Evolutionary conservation across 2,329 filamentous ascomycete genomes (phyloP).

Genomic region (Aspergillus latus): DNA sequence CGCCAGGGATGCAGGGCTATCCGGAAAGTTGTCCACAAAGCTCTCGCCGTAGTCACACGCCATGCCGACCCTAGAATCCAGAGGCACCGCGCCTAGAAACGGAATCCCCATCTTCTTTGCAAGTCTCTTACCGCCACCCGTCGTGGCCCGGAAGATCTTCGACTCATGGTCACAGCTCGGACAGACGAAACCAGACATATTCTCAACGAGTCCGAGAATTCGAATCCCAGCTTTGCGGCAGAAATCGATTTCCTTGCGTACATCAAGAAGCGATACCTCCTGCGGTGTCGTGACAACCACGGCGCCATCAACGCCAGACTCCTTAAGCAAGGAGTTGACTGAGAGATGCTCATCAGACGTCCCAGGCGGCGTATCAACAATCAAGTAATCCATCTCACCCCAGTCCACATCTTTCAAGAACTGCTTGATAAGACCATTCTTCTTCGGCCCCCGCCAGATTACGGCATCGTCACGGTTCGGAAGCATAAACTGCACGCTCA

Average conservation of each 20-base stretch:
- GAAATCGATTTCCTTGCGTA: conserved; percentile 96
- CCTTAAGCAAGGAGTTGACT: conserved; percentile 87
- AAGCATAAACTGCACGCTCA: conserved; percentile 98
- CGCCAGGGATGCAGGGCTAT: conserved; percentile 84
- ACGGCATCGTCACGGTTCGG: conserved; percentile 91
- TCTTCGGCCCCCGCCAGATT: conserved; percentile 97
- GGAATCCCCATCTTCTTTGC: conserved; percentile 85
- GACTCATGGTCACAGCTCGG: conserved; percentile 78
- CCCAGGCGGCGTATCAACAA: conserved; percentile 93
- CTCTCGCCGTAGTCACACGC: conserved; percentile 97
- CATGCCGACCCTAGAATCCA: conserved; percentile 94
- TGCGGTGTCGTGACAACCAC: conserved; percentile 93
- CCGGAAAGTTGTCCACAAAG: conserved; percentile 90
- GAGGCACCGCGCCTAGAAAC: conserved; percentile 83
- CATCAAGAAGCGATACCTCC: conserved; percentile 87
- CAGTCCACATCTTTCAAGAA: conserved; percentile 98
- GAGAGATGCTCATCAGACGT: conserved; percentile 94
- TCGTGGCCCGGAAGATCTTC: conserved; percentile 88
- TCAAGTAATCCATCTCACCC: conserved; percentile 88
- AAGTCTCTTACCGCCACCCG: conserved; percentile 77
- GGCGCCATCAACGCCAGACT: conserved; percentile 89
- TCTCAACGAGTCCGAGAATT: conserved; percentile 88
- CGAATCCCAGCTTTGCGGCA: conserved; percentile 90
- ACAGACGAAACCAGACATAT: conserved; percentile 97
- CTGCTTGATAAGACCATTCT: conserved; percentile 97